Percentiles rank a stretch among this genome's conserved stretches.
phyloP scores from a whole-genome alignment of 495 filamentous ascomycete genomes.

The Hyaloscypha variabilis region DNA sequence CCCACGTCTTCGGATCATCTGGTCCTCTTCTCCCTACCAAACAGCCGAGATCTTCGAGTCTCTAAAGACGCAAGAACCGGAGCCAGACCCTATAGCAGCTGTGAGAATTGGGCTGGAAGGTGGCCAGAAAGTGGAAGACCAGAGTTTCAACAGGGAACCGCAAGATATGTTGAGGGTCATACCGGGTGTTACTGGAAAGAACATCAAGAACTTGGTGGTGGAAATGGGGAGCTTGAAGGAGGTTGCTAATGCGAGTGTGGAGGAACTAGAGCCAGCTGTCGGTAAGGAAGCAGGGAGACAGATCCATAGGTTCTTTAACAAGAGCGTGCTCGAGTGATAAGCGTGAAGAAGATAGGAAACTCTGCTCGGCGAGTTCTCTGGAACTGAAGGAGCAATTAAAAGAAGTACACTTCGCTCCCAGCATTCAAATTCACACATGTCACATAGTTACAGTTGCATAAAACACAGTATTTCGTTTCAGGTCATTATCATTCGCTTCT shows the following conservation, averaged over 20 bases:
- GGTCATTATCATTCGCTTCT: slow-evolving; percentile 15
- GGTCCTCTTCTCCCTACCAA: slow-evolving; percentile 92
- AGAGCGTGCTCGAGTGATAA: slow-evolving; percentile 60
- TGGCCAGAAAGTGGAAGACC: slow-evolving; percentile 55
- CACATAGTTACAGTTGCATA: background rate
- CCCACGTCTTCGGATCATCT: slow-evolving; percentile 85
- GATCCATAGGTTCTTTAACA: slow-evolving; percentile 82
- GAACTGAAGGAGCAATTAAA: too few species aligned
- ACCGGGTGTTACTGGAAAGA: slow-evolving; percentile 83
- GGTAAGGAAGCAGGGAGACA: slow-evolving; percentile 79
- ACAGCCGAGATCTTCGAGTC: slow-evolving; percentile 96
- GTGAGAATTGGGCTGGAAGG: slow-evolving; percentile 79
- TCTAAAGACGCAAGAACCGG: slow-evolving; percentile 82
- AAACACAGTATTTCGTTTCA: background rate
- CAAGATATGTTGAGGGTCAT: slow-evolving; percentile 88
- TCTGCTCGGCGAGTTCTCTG: too few species aligned
- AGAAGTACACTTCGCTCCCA: too few species aligned
- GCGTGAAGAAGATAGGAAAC: background rate
- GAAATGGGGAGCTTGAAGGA: slow-evolving; percentile 78
- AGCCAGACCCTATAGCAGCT: slow-evolving; percentile 89
- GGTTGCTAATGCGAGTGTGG: slow-evolving; percentile 82
- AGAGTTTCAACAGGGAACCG: slow-evolving; percentile 60
- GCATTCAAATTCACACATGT: too few species aligned
- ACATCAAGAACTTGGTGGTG: slow-evolving; percentile 67
- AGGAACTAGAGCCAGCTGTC: slow-evolving; percentile 70